phyloP scores from a whole-genome alignment of 2,329 filamentous ascomycete species.

The Arachnomyces sp. region DNA sequence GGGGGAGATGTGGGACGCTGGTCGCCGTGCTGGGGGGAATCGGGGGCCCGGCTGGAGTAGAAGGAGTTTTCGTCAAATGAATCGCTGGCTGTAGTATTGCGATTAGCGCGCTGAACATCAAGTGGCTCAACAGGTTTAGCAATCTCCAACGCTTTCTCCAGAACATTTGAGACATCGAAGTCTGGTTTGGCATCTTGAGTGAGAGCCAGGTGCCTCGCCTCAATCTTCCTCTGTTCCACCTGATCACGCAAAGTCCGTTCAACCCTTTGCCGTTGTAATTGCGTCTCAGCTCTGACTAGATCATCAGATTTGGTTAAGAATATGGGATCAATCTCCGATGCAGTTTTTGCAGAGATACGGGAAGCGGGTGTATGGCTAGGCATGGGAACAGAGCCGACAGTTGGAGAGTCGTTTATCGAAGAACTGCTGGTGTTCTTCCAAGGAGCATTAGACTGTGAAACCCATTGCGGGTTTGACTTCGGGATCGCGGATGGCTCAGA shows the following conservation, averaged over 20 bases:
- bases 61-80: conserved; percentile 91
- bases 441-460: no score
- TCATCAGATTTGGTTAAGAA: conserved; percentile 80
- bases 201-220: conserved; percentile 41
- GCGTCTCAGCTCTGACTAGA: conserved; percentile 71
- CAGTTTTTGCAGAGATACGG: conserved; percentile 39
- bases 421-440: not conserved
- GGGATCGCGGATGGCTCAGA: conserved; percentile 14
- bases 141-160: conserved; percentile 60
- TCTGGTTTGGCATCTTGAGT: conserved; percentile 50
- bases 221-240: conserved; percentile 54
- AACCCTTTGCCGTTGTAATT: conserved; percentile 69
- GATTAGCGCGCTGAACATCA: conserved; percentile 45
- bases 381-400: conserved; percentile 6
- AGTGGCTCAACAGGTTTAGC: conserved; percentile 53
- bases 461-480: conserved; percentile 13
- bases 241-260: conserved; percentile 72
- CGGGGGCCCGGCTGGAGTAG: conserved; percentile 84
- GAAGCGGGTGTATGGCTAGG: conserved; percentile 20
- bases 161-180: conserved; percentile 64
- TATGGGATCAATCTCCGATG: conserved; percentile 69
- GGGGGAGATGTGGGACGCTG: conserved; percentile 23
- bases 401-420: conserved; percentile 15
- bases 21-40: conserved; percentile 52
- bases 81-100: conserved; percentile 60